Evolutionary conservation across 441 rosid species (phyloP).

Genomic region (Breynia disticha): DNA sequence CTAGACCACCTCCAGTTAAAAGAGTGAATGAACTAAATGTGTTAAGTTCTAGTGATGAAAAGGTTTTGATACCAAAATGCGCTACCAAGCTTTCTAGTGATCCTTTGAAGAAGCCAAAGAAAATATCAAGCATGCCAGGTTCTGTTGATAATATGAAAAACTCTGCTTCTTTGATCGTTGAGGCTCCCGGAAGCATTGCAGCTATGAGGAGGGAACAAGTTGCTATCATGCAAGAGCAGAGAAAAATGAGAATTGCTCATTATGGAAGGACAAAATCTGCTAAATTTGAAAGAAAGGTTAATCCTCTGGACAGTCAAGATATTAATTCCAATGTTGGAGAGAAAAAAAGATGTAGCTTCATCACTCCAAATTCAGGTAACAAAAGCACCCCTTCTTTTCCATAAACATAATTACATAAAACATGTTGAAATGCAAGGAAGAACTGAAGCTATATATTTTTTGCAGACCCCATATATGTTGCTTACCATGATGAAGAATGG

Average conservation of each 20-base stretch:
- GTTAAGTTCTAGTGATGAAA: slow-evolving; percentile 24
- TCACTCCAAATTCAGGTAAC: slow-evolving; percentile 56
- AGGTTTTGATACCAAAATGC: slow-evolving; percentile 13
- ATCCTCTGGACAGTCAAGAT: slow-evolving; percentile 13
- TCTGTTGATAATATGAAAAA: slow-evolving; percentile 8
- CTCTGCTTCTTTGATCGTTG: slow-evolving; percentile 21
- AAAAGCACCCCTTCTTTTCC: neutral
- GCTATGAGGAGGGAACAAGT: slow-evolving; percentile 60
- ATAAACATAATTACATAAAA: no score
- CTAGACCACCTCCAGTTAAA: slow-evolving; percentile 20
- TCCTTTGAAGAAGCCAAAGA: slow-evolving; percentile 19
- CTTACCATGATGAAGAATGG: slow-evolving; percentile 75
- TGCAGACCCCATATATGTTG: slow-evolving; percentile 55
- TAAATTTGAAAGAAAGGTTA: slow-evolving; percentile 18
- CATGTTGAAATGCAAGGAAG: neutral
- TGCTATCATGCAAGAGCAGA: slow-evolving; percentile 42
- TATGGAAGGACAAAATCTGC: slow-evolving; percentile 51
- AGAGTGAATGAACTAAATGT: slow-evolving; percentile 15
- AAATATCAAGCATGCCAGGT: neutral
- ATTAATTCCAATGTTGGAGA: slow-evolving; percentile 6
- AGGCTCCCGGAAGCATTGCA: slow-evolving; percentile 57
- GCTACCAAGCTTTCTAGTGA: slow-evolving; percentile 14
- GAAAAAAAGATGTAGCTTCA: slow-evolving; percentile 56
- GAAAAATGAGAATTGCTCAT: slow-evolving; percentile 48
- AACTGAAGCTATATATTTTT: neutral